These are phyloP conservation scores for Incumbomyces delicatus DNA, from an alignment of 2,329 filamentous ascomycete genomes.

Conservation along the genomic window DNA sequence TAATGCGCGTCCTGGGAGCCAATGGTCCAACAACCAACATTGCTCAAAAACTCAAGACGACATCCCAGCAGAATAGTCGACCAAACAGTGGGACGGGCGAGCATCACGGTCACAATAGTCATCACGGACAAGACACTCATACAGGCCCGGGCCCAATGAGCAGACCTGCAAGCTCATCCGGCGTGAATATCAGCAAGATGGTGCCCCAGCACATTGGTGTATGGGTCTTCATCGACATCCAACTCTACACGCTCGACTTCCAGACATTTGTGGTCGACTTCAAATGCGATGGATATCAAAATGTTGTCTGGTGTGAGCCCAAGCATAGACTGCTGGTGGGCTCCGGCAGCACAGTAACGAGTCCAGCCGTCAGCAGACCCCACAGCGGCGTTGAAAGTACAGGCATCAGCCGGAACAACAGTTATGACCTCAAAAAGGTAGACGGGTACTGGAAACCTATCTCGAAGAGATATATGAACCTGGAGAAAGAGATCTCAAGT, in stretches of 20 bases:
- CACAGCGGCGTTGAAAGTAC: conserved; percentile 32
- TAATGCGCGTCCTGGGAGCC: conserved; percentile 17
- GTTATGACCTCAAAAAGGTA: conserved; percentile 25
- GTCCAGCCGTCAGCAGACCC: conserved; percentile 34
- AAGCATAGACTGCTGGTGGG: conserved; percentile 28
- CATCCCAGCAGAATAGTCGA: conserved; percentile 10
- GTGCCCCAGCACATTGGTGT: conserved; percentile 43
- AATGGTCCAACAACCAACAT: conserved; percentile 11
- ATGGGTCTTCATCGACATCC: conserved; percentile 92
- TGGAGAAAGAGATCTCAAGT: conserved; percentile 90
- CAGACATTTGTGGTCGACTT: conserved; percentile 95
- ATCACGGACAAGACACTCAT: conserved; percentile 14
- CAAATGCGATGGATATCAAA: conserved; percentile 96
- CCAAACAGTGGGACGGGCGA: conserved; percentile 14
- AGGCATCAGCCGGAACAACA: conserved; percentile 12
- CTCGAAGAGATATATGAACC: conserved; percentile 45
- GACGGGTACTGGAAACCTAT: conserved; percentile 41
- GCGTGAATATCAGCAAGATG: conserved; percentile 15
- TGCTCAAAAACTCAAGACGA: conserved; percentile 6
- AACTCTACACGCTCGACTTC: conserved; percentile 87
- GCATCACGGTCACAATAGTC: background rate
- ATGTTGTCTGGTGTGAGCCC: conserved; percentile 47
- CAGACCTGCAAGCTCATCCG: conserved; percentile 15
- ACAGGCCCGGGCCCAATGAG: conserved; percentile 21
- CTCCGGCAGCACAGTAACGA: conserved; percentile 33